These are phyloP conservation scores for Solanum ossicruentum DNA, from an alignment of 257 asterid genomes.

Conservation along the genomic window DNA sequence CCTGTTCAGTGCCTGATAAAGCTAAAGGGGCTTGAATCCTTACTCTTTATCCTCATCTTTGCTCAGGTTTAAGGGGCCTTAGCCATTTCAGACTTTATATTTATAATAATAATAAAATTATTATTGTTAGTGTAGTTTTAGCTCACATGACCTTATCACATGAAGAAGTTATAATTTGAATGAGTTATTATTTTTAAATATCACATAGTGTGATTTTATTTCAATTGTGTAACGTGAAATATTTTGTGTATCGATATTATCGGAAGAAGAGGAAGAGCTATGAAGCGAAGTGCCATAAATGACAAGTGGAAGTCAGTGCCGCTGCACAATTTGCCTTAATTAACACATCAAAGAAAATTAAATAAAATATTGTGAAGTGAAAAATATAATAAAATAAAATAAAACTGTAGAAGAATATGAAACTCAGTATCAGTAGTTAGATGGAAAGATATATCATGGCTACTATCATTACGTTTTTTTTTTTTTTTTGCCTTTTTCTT, in stretches of 20 bases:
- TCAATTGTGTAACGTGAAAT: rapidly evolving
- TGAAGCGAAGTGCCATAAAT: not conserved
- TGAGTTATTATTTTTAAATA: too few species aligned
- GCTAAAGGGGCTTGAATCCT: too few species aligned
- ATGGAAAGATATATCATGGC: not conserved
- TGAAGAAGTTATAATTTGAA: too few species aligned
- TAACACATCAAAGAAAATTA: not conserved
- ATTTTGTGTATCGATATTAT: too few species aligned
- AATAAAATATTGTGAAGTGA: not conserved
- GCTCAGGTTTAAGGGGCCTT: not conserved
- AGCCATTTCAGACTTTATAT: not conserved
- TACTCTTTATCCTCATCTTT: too few species aligned
- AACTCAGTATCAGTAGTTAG: not conserved
- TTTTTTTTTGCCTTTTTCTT: not conserved
- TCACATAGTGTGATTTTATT: too few species aligned
- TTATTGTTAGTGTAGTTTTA: not conserved
- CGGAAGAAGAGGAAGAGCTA: too few species aligned
- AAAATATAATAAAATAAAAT: not conserved
- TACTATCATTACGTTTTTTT: not conserved
- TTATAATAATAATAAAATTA: not conserved
- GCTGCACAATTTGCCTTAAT: not conserved
- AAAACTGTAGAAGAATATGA: not conserved
- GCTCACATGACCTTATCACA: not conserved
- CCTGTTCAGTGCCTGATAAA: too few species aligned
- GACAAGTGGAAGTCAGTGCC: constrained; percentile 42